Evolutionary conservation across 495 filamentous ascomycete genomes (phyloP).

Genomic region (Stereocaulon alpinum): DNA sequence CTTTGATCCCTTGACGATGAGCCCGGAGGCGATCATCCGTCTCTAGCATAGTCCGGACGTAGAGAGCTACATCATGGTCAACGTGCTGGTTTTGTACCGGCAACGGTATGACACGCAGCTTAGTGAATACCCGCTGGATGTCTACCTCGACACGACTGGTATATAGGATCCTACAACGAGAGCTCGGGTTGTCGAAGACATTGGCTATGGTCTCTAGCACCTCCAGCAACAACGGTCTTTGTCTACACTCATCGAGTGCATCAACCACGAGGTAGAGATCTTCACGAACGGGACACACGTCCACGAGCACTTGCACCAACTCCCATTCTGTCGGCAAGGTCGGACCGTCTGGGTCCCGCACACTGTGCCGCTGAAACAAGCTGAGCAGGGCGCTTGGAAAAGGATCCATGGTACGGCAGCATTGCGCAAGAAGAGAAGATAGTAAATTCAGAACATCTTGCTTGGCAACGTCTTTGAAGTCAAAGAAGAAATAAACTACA

Average conservation of each 20-base stretch:
- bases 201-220: background rate
- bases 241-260: conserved; percentile 5
- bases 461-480: conserved; percentile 1
- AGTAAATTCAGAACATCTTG: background rate
- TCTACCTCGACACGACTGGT: background rate
- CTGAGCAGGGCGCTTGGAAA: background rate
- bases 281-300: background rate
- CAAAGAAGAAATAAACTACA: conserved; percentile 1
- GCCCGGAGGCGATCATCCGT: background rate
- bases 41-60: background rate
- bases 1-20: background rate
- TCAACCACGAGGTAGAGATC: background rate
- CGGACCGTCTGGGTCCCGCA: background rate
- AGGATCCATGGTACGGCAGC: background rate
- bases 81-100: background rate
- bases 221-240: background rate
- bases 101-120: background rate
- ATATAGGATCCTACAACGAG: background rate
- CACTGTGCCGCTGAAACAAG: background rate
- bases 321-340: background rate
- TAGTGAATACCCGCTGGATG: background rate
- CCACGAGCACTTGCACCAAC: background rate
- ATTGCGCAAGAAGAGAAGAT: background rate
- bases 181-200: background rate
- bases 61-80: conserved; percentile 1